Evolutionary conservation across 176 grass and related monocot species (phyloP).

Genomic region (Sorghum bicolor): DNA sequence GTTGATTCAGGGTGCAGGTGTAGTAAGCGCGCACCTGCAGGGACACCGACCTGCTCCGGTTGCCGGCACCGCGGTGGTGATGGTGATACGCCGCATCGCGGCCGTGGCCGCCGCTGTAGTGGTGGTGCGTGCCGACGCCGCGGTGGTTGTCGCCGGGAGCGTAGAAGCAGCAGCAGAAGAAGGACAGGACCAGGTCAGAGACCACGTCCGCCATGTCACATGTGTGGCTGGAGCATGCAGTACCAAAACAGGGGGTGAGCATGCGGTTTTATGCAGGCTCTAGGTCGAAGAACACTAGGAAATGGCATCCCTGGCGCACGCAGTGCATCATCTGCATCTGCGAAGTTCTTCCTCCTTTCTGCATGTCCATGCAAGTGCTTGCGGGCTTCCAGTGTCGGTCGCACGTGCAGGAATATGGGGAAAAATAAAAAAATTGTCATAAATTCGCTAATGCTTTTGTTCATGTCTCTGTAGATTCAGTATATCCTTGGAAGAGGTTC

Average conservation of each 20-base stretch:
- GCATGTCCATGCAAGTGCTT: background rate
- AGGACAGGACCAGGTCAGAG: constrained; percentile 51
- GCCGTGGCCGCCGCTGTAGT: background rate
- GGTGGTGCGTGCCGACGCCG: constrained; percentile 7
- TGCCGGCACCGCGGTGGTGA: constrained; percentile 1
- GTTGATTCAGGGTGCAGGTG: background rate
- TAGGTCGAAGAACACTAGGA: background rate
- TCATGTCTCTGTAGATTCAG: background rate
- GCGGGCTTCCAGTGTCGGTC: background rate
- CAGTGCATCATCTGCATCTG: background rate
- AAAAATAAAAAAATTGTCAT: background rate
- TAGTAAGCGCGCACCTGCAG: constrained; percentile 32
- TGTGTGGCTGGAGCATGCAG: background rate
- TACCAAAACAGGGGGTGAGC: background rate
- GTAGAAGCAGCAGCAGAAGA: constrained; percentile 54
- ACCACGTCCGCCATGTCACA: constrained; percentile 61
- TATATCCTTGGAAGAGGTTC: background rate
- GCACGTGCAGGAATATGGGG: constrained; percentile 13
- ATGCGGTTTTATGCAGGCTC: background rate
- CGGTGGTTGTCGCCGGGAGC: constrained; percentile 22
- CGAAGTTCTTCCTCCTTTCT: background rate
- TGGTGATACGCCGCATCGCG: background rate
- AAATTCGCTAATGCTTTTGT: background rate
- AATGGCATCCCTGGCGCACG: background rate
- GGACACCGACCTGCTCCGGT: constrained; percentile 19